Base-by-base conservation (phyloP, 1,284 basidiomycete species). In the Rhodotorula sp. region DNA sequence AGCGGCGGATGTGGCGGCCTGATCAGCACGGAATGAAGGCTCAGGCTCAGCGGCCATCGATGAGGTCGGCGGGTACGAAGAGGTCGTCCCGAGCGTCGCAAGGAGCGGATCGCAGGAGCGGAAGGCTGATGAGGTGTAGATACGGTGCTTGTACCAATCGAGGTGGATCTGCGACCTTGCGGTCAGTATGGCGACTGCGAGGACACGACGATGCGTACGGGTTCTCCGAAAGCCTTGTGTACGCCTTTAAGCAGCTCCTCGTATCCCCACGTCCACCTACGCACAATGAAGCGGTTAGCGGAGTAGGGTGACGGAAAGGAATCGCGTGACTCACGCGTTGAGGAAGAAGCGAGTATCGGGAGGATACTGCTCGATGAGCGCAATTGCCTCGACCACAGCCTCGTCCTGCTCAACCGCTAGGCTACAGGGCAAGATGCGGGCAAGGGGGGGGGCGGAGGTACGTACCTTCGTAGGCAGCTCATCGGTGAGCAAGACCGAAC, bases 261-360 rank as follows among this genome's bases (percentile, higher is more conserved):
- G 69, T 81, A 83, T 34, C 94, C 94, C 87, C 90, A 93, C 0
- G 93, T 96, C 94, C 94, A 97, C 0, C 40, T 44, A 44, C 40
- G 40, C 40, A 18, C 40, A 44, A 18, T 3, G 4, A 6, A 44
- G 40, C 40, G 13, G 40, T 44, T 13, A 44, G 40, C 11, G 11
- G 7, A 18, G 13, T 4, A 44, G 15, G 3, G 4, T 13, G 13
- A 44, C 4, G 3, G 4, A 44, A 18, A 3, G 40, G 10, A 18
- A 44, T 2, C 16, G 40, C 5, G 4, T 13, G 40, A 44, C 40
- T 13, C 16, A 44, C 40, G 86, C 80, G 75, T 97, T 93, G 71
- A 97, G 84, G 81, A 91, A 97, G 81, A 97, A 95, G 59, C 86
- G 83, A 0, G 88, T 88, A 9, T 84, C 82, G 0, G 81, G 69